phyloP scores from a whole-genome alignment of 2,329 filamentous ascomycete species.

The Coniochaeta prunicola region DNA sequence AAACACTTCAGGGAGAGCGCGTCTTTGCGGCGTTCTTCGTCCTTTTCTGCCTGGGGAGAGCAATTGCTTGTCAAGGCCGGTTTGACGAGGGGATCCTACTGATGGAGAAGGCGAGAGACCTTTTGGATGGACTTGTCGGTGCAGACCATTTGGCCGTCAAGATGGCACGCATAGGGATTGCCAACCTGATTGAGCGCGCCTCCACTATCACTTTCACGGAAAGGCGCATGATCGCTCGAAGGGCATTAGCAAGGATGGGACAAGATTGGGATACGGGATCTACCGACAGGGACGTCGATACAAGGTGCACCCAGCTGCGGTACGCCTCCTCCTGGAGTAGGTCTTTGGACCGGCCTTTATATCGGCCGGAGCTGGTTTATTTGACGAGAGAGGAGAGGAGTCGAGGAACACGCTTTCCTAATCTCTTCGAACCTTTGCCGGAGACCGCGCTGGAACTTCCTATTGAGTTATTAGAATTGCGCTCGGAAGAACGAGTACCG shows the following conservation, averaged over 20 bases:
- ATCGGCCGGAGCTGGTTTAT: background rate
- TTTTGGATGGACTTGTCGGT: background rate
- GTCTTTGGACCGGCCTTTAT: background rate
- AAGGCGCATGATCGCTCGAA: background rate
- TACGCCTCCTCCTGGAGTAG: background rate
- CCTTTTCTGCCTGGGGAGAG: background rate
- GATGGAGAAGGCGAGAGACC: background rate
- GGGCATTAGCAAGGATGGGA: background rate
- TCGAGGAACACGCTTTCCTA: background rate
- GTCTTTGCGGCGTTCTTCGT: background rate
- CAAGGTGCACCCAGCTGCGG: background rate
- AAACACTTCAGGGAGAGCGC: background rate
- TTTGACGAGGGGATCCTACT: background rate
- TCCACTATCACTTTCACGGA: background rate
- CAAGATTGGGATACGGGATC: background rate
- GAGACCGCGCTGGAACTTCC: background rate
- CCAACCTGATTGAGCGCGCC: background rate
- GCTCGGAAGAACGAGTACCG: background rate
- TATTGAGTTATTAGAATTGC: background rate
- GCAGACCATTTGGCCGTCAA: background rate
- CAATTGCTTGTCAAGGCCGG: background rate
- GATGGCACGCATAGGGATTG: background rate
- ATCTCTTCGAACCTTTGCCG: background rate
- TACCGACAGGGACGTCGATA: background rate
- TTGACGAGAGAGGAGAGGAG: background rate